phyloP scores from a whole-genome alignment of 139 green algal species.

The Micractinium sp. region DNA sequence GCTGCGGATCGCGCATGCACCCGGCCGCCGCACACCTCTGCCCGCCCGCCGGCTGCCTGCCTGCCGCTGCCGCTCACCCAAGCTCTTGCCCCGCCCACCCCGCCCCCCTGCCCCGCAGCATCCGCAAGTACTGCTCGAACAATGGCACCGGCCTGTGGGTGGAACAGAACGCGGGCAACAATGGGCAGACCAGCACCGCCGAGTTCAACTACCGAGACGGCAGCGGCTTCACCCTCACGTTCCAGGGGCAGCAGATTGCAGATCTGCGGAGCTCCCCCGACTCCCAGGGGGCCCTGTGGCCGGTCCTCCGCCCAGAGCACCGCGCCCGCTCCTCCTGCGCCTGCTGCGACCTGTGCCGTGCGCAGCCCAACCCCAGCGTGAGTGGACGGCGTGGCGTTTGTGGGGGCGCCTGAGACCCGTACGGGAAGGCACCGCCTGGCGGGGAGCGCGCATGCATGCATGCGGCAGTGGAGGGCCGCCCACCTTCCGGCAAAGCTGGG shows the following conservation, averaged over 20 bases:
- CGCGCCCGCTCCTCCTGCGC: background rate
- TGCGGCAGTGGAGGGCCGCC: too few species aligned
- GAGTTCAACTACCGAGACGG: background rate
- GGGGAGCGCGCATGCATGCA: background rate
- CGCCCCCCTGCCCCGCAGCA: background rate
- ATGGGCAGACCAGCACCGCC: background rate
- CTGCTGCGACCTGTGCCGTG: background rate
- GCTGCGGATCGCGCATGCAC: too few species aligned
- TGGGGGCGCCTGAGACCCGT: background rate
- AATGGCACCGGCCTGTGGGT: background rate
- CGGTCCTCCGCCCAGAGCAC: background rate
- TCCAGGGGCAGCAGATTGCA: background rate
- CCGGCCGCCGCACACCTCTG: too few species aligned
- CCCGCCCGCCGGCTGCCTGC: too few species aligned
- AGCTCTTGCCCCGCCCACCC: too few species aligned
- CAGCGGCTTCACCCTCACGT: background rate
- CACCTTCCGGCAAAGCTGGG: too few species aligned
- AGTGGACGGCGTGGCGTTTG: background rate
- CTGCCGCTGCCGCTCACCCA: too few species aligned
- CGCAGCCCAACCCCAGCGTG: background rate
- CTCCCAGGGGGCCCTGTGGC: background rate
- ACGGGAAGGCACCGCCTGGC: too few species aligned
- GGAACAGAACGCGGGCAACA: background rate
- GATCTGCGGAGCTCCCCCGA: background rate
- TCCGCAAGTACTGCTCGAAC: background rate